phyloP scores from a whole-genome alignment of 1,284 basidiomycete genomes.

The Xerocomus nothofagi region DNA sequence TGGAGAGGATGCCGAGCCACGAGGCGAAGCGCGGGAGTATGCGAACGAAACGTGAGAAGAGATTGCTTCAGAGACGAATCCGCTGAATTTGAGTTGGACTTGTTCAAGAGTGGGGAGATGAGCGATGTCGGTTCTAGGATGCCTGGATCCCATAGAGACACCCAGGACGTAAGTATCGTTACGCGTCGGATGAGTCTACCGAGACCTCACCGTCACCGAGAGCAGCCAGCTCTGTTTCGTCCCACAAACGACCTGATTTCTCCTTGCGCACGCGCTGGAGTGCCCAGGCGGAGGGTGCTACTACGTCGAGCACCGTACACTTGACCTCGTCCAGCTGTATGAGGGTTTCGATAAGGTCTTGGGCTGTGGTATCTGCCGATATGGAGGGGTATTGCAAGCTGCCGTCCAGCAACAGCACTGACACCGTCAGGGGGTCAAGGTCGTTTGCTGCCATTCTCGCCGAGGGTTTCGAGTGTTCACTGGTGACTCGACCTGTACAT shows the following conservation, averaged over 20 bases:
- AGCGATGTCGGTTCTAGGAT: slow-evolving; percentile 46
- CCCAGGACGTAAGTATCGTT: slow-evolving; percentile 8
- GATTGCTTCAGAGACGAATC: slow-evolving; percentile 49
- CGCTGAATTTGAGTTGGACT: slow-evolving; percentile 29
- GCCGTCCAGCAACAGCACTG: slow-evolving; percentile 57
- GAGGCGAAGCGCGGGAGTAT: slow-evolving; percentile 65
- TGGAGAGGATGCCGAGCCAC: slow-evolving; percentile 69
- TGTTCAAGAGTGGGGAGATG: slow-evolving; percentile 55
- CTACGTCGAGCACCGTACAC: slow-evolving; percentile 54
- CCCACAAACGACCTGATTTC: slow-evolving; percentile 61
- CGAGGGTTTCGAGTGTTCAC: background rate
- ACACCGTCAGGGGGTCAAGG: slow-evolving; percentile 51
- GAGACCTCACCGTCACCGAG: slow-evolving; percentile 62
- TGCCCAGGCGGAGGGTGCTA: slow-evolving; percentile 61
- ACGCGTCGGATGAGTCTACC: background rate
- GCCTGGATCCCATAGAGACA: slow-evolving; percentile 41
- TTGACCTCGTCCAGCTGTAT: slow-evolving; percentile 48
- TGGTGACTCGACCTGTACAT: background rate
- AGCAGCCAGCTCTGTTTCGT: slow-evolving; percentile 62
- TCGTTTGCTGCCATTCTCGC: slow-evolving; percentile 31
- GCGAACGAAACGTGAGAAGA: slow-evolving; percentile 76
- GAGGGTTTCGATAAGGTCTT: slow-evolving; percentile 59
- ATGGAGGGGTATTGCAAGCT: slow-evolving; percentile 64
- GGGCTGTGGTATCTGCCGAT: slow-evolving; percentile 48
- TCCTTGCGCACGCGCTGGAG: slow-evolving; percentile 63